Base-by-base conservation (phyloP, 2,329 filamentous ascomycete genomes). In the Microcyclospora tardicrescens region DNA sequence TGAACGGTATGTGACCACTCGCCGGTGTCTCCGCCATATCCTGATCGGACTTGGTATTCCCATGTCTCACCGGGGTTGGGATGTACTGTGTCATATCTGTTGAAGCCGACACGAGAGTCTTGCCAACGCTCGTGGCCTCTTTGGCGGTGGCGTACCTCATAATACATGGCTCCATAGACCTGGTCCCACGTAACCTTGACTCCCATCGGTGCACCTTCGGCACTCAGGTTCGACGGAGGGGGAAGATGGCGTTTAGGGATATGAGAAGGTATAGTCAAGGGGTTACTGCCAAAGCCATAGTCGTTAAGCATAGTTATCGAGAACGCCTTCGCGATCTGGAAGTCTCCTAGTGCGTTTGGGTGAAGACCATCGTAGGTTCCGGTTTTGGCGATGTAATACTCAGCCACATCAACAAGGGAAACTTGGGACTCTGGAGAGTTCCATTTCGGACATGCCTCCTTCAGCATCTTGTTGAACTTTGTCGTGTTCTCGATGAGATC, bases 291-390 rank as follows among this genome's bases (percentile, higher is more conserved):
- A 35, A 41, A 13, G 6, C 37, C 28, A 27, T 41, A 45, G 3
- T 33, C 36, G 0, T 49, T 35, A 16, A 52, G 31, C 9, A 65
- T 52, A 6, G 54, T 52, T 9, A 44, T 37, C 2, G 57, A 53
- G 46, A 66, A 67, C 9, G 62, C 63, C 33, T 55, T 46, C 2
- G 64, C 62, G 36, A 68, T 62, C 39, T 66, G 54, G 43, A 53
- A 64, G 35, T 67, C 64, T 12, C 63, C 64, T 1, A 59, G 46
- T 5, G 55, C 54, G 35, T 61, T 63, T 1, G 64, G 64, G 38
- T 68, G 64, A 8, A 68, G 45, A 9, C 64, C 64, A 47, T 67
- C 64, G 40, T 62, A 60, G 5, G 19, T 24, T 24, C 19, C 19
- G 8, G 19, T 24, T 8, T 24, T 8, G 8, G 19, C 19, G 19